Evolutionary conservation across 257 asterid genomes (phyloP), one percentile per base, ranked within the genome.

Genomic region (Plantago major): DNA sequence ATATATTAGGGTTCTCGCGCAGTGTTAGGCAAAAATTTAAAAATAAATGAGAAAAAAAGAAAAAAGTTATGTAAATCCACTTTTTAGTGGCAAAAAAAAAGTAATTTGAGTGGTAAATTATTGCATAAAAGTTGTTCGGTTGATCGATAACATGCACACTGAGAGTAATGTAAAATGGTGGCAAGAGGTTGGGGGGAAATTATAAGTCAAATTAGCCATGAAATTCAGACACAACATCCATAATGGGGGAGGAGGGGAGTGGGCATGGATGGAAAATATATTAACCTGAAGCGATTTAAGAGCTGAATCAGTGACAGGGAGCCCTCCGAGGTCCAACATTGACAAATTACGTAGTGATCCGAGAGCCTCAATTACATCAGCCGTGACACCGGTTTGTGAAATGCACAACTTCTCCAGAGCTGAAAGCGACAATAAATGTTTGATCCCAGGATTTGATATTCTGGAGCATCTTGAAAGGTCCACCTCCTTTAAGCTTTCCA

Each of bases 391-490:
- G 55, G 99, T 93, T 78, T 83, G 84, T 57, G 97, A 72, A 68
- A 93, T 87, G 81, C 86, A 73, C 68, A 93, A 82, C 74, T 81
- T 89, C 74, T 84, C 92, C 55, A 93, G 75, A 69, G 68, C 40
- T 69, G 89, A 79, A 73, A 87, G 73, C 42, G 94, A 77, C 51
- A 76, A 66, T 54, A 92, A 84, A 78, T 86, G 96, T 60, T 62
- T 69, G 70, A 92, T 66, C 74, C 97, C 99, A 60, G 76, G 77
- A 79, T 92, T 93, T 18, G 88, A 81, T 64, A 92, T 67, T 82
- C 81, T 89, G 68, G 86, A 69, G 81, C 96, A 92, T 66, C 97
- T 77, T 56, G 91, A 83, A 60, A 92, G 88, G 76, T 92, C 88
- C 53, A 89, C 56, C 81, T 82, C 95, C 79, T 79, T 86, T 63